Evolutionary conservation across 345 rosid genomes (phyloP), one percentile per base, ranked within the genome.

Genomic region (Microthlaspi erraticum): DNA sequence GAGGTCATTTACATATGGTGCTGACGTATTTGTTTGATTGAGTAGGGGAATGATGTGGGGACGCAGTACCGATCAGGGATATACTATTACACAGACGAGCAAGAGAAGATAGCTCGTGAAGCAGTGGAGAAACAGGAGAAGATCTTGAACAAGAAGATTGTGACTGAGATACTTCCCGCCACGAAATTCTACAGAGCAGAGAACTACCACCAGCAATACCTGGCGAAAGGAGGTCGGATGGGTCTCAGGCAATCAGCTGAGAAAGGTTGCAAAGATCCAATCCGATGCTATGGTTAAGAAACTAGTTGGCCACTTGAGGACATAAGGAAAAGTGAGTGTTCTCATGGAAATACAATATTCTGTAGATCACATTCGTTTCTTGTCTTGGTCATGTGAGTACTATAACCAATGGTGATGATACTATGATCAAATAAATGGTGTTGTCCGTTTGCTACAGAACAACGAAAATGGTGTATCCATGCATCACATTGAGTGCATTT

Each of bases 41-140:
- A 43, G 32, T 71, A 92, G 93, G 93, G 96, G 4, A 83, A 72
- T 20, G 97, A 91, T 66, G 94, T 85, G 55, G 98, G 97, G 29
- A 29, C 92, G 5, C 97, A 89, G 67, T 93, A 87, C 60, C 77
- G 96, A 55, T 94, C 97, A 6, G 99, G 99, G 23, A 89, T 91
- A 63, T 94, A 88, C 81, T 79, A 77, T 69, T 88, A 88, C 88
- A 84, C 74, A 11, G 86, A 79, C 17, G 58, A 46, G 4, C 93
- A 88, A 77, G 91, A 77, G 53, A 53, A 62, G 29, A 16, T 84
- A 8, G 93, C 93, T 23, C 71, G 71, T 66, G 87, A 84, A 64
- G 78, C 93, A 0, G 8, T 79, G 83, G 90, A 82, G 77, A 85
- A 82, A 81, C 96, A 88, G 67, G 6, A 36, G 83, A 88, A 87